phyloP scores from a whole-genome alignment of 2,329 filamentous ascomycete species.

The Aspergillus sp. region DNA sequence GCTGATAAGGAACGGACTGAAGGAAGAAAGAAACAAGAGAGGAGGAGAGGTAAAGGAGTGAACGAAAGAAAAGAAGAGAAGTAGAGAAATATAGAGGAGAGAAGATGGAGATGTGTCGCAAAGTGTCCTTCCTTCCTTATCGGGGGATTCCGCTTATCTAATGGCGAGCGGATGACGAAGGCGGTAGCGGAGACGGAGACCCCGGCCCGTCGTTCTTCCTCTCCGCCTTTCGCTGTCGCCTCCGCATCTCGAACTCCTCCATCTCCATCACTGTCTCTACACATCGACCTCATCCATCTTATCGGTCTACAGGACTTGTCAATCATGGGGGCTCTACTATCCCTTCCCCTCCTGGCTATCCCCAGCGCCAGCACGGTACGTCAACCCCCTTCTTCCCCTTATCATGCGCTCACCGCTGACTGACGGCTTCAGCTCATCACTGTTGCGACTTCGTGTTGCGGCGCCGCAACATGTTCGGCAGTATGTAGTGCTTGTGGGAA shows the following conservation, averaged over 20 bases:
- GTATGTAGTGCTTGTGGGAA: slow-evolving; percentile 95
- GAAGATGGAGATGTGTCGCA: slow-evolving; percentile 2
- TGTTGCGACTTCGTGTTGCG: slow-evolving; percentile 86
- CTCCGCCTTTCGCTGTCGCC: not conserved
- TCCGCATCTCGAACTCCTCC: slow-evolving; percentile 4
- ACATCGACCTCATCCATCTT: not conserved
- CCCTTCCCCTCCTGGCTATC: slow-evolving; percentile 82
- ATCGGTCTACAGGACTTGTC: not conserved
- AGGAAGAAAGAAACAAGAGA: not conserved
- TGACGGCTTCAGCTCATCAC: slow-evolving; percentile 61
- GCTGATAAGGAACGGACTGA: not conserved
- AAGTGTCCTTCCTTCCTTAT: slow-evolving; percentile 7
- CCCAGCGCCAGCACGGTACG: slow-evolving; percentile 83
- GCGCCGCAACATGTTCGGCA: slow-evolving; percentile 92
- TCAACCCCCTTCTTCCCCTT: slow-evolving; percentile 19
- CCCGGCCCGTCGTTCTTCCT: not conserved
- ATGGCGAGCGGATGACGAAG: slow-evolving; percentile 16
- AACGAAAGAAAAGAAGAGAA: not conserved
- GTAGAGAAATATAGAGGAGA: not conserved
- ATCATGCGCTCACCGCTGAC: not conserved
- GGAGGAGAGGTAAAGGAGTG: not conserved
- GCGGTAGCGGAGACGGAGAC: slow-evolving; percentile 6
- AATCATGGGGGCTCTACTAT: slow-evolving; percentile 86
- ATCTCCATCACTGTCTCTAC: slow-evolving; percentile 3
- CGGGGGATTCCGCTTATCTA: slow-evolving; percentile 6